A percentile compares a stretch with the other conserved stretches of the same genome.
phyloP scores from a whole-genome alignment of 2,329 filamentous ascomycete genomes.

The Fusarium nurragi region DNA sequence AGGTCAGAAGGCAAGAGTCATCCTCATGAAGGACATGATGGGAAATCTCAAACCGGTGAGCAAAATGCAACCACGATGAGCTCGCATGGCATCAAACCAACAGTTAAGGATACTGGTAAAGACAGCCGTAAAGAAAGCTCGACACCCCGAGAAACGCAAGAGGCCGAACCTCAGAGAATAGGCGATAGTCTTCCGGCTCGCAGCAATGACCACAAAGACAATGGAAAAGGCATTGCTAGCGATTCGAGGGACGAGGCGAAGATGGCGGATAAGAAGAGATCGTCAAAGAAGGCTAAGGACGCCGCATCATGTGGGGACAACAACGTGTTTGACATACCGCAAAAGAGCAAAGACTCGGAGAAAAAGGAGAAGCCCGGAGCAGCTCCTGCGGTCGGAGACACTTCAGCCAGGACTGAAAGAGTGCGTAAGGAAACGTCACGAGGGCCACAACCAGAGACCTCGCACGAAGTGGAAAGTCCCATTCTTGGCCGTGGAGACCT shows the following conservation, averaged over 20 bases:
- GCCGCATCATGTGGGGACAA: neutral
- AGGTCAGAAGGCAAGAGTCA: neutral
- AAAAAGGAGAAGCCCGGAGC: neutral
- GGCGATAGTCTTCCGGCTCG: constrained; percentile 46
- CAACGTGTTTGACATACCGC: neutral
- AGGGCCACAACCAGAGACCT: constrained; percentile 40
- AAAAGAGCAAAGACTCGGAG: constrained; percentile 11
- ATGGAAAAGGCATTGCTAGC: constrained; percentile 3
- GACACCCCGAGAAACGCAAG: neutral
- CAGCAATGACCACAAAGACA: constrained; percentile 17
- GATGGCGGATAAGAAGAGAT: constrained; percentile 1
- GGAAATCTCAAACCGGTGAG: neutral
- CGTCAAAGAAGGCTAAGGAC: constrained; percentile 2
- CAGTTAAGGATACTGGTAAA: neutral
- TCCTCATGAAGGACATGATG: neutral
- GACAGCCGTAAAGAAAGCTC: constrained; percentile 45
- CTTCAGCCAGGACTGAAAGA: constrained; percentile 32
- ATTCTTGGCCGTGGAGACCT: constrained; percentile 48
- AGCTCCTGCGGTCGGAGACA: constrained; percentile 26
- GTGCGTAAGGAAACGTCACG: constrained; percentile 39
- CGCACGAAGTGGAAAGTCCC: constrained; percentile 52
- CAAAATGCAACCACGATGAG: neutral
- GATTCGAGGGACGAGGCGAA: constrained; percentile 9
- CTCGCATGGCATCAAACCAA: neutral
- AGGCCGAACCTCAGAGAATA: neutral